A percentile compares a stretch with the other conserved stretches of the same genome.
phyloP scores from a whole-genome alignment of 495 filamentous ascomycete species.

The Penicillium chermesinum region DNA sequence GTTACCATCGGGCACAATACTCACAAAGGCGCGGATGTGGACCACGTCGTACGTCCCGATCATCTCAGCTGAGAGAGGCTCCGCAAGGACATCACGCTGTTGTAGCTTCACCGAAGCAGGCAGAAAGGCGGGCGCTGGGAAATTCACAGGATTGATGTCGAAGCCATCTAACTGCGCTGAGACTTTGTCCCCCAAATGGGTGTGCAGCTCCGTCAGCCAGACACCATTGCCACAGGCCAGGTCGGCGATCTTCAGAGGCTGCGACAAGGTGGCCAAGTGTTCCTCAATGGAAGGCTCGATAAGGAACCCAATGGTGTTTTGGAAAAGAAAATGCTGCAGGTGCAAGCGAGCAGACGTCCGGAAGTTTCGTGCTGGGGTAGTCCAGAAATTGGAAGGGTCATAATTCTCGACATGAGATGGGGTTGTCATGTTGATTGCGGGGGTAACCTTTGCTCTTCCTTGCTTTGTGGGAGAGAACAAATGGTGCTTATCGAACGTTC shows the following conservation, averaged over 20 bases:
- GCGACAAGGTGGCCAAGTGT: background rate
- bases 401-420: background rate
- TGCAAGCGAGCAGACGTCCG: background rate
- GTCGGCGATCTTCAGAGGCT: background rate
- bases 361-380: background rate
- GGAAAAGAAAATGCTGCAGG: background rate
- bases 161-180: background rate
- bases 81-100: background rate
- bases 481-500: no score
- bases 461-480: no score
- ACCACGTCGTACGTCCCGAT: background rate
- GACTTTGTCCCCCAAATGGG: background rate
- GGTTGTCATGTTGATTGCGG: background rate
- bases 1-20: background rate
- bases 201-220: background rate
- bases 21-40: background rate
- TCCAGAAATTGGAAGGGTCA: background rate
- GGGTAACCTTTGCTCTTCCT: no score
- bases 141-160: background rate
- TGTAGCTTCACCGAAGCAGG: background rate
- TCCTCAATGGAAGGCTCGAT: background rate
- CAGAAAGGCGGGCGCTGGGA: background rate
- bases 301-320: background rate
- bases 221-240: background rate
- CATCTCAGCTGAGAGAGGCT: background rate